Conservation (phyloP, 768 basidiomycete species). For the Lactarius indigo region DNA sequence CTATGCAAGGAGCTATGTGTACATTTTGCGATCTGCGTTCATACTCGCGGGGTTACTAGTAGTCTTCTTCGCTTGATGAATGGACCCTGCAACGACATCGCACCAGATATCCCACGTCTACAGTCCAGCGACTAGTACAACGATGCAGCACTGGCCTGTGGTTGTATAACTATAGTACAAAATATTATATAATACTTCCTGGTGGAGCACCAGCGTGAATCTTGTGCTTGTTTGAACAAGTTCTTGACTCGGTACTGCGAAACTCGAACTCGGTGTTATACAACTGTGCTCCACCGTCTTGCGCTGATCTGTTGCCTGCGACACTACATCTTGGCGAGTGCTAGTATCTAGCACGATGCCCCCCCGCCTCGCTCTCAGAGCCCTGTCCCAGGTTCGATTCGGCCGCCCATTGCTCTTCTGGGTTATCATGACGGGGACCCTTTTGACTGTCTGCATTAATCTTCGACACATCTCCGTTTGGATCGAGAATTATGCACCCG, state of each 20-base stretch:
- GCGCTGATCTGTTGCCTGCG: not conserved
- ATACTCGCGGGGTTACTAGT: not conserved
- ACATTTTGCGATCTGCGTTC: not conserved
- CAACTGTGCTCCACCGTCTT: not conserved
- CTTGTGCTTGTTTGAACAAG: not conserved
- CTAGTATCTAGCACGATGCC: not conserved
- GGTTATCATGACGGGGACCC: not conserved
- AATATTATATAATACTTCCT: not conserved
- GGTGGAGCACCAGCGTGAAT: not conserved
- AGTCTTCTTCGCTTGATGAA: not conserved
- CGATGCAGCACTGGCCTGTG: no score
- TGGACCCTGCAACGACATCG: not conserved
- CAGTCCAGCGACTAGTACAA: no score
- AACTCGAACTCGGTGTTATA: not conserved
- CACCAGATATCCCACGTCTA: no score
- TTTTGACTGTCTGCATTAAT: not conserved
- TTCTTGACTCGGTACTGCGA: not conserved
- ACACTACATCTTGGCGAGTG: not conserved
- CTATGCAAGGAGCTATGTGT: not conserved
- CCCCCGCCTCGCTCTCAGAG: not conserved
- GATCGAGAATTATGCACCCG: not conserved
- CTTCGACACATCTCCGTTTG: constrained; percentile 5
- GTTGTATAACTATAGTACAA: no score
- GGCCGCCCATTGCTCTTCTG: not conserved
- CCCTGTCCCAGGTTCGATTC: not conserved